Base-by-base conservation (phyloP, 2,329 filamentous ascomycete species). In the Pestalotiopsis sp. region DNA sequence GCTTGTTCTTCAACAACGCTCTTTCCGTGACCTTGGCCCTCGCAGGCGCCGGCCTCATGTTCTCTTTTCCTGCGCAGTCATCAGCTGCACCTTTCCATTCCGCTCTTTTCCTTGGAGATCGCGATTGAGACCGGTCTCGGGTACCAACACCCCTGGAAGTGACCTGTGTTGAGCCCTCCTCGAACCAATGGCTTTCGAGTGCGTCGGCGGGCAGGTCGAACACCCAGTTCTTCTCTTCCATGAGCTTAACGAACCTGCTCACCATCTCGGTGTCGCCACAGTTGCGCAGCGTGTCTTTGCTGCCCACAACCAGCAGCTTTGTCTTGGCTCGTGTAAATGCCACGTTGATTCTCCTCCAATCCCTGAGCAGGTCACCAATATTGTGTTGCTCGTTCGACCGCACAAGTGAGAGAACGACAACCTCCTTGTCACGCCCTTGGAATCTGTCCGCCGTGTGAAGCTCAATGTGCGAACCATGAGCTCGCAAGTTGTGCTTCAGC, bases 361-460 rank as follows among this genome's bases (percentile, higher is more conserved):
- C 96, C 70, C 92, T 93, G 36, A 99, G 85, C 60, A 99, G 80
- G 67, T 98, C 96, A 20, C 96, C 96, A n/a, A 99, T 95, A 64
- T 87, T 89, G 71, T 91, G 89, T 1, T 88, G 87, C 25, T 95
- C 90, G 75, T 99, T 99, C 78, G 90, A 95, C 38, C 96, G 89
- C 14, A 98, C 96, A 38, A 97, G 91, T 67, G 90, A 93, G 9
- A 99, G 87, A 14, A 99, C 89, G 0, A 98, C 89, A 2, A 97
- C 91, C 76, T 97, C 94, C 78, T 99, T 99, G 81, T 99, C 96
- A 11, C 96, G 89, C 6, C 96, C 96, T 79, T 99, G 96, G 80
- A 97, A 99, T 59, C 95, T 94, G 81, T 99, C 96, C 3, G 96
- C 95, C 0, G 96, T 98, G 80, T 99, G 94, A 87, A 98, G 94